These are phyloP conservation scores for Arachis stenosperma DNA, from an alignment of 306 rosid genomes.

Conservation along the genomic window DNA sequence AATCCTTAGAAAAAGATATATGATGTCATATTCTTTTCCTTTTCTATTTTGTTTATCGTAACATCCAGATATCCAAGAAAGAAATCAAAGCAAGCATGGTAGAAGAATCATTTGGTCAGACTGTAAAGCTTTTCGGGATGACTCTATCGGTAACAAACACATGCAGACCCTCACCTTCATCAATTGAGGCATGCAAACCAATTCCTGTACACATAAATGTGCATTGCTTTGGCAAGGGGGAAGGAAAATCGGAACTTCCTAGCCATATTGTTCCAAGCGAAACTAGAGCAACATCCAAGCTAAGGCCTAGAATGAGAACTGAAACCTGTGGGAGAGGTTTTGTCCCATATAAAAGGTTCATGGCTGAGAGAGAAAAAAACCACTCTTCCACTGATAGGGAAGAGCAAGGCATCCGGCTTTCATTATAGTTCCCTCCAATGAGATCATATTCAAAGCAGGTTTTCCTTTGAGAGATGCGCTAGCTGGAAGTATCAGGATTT, in stretches of 20 bases:
- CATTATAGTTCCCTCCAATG: slow-evolving; percentile 42
- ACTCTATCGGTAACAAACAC: slow-evolving; percentile 53
- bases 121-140: slow-evolving; percentile 79
- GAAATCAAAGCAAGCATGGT: slow-evolving; percentile 45
- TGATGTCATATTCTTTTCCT: slow-evolving; percentile 6
- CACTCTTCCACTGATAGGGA: slow-evolving; percentile 45
- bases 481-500: slow-evolving; percentile 21
- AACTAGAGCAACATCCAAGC: slow-evolving; percentile 35
- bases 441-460: slow-evolving; percentile 16
- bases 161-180: slow-evolving; percentile 40
- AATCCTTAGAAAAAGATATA: neutral
- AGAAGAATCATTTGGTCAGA: slow-evolving; percentile 45
- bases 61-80: slow-evolving; percentile 50
- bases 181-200: slow-evolving; percentile 39
- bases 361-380: slow-evolving; percentile 42
- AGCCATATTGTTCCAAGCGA: slow-evolving; percentile 22
- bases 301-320: slow-evolving; percentile 42
- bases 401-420: slow-evolving; percentile 52
- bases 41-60: slow-evolving; percentile 9
- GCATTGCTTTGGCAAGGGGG: slow-evolving; percentile 15
- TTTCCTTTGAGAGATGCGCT: slow-evolving; percentile 15
- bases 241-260: slow-evolving; percentile 35
- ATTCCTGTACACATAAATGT: neutral
- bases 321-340: slow-evolving; percentile 57
- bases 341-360: slow-evolving; percentile 71